Evolutionary conservation across 805 yeast species (phyloP).

Genomic region (Vanderwaltozyma tropicalis): DNA sequence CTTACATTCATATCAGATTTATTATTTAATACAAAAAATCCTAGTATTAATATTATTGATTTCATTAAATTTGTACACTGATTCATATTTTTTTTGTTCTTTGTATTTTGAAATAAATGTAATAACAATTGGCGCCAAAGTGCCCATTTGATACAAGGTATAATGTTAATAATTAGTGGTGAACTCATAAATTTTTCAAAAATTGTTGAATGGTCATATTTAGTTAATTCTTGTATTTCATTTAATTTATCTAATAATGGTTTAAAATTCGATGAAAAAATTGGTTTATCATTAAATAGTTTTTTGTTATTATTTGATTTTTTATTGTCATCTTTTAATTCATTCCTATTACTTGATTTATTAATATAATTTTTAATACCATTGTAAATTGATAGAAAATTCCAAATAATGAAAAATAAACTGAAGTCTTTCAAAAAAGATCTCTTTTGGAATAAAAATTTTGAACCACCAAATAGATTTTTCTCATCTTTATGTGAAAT

Average conservation of each 20-base stretch:
- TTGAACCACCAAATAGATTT: too few species aligned
- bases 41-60: conserved; percentile 14
- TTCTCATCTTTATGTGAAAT: background rate
- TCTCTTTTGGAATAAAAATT: conserved; percentile 10
- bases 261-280: conserved; percentile 9
- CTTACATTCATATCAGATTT: conserved; percentile 12
- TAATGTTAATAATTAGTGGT: conserved; percentile 12
- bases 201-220: conserved; percentile 6
- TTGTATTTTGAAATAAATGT: conserved; percentile 4
- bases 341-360: background rate
- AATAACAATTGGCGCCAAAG: conserved; percentile 18
- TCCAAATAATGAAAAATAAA: conserved; percentile 12
- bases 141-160: conserved; percentile 21
- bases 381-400: conserved; percentile 9
- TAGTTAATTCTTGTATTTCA: conserved; percentile 19
- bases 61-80: conserved; percentile 8
- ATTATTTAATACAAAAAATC: conserved; percentile 15
- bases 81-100: background rate
- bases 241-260: conserved; percentile 17
- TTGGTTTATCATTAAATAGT: conserved; percentile 6
- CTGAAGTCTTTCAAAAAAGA: conserved; percentile 10
- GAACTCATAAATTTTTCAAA: conserved; percentile 17
- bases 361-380: conserved; percentile 1
- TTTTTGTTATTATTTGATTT: background rate
- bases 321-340: background rate